These are phyloP conservation scores for Colletotrichum lini DNA, from an alignment of 2,329 filamentous ascomycete genomes.

Conservation along the genomic window DNA sequence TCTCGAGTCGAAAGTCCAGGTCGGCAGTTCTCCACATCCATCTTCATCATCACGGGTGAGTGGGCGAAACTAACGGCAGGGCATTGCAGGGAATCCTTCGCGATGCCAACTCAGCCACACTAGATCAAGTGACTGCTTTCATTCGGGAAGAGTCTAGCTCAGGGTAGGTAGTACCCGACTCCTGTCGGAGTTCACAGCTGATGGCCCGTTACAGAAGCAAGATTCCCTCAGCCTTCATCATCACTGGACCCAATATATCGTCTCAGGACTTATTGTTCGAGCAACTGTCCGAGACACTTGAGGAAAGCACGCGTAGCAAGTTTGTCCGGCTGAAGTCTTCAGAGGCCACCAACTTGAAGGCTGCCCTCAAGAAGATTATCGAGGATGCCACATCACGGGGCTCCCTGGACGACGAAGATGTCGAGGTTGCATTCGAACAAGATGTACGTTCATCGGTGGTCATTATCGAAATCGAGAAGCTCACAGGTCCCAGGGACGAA, in stretches of 20 bases:
- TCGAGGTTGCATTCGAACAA: constrained; percentile 60
- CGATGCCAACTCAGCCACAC: constrained; percentile 72
- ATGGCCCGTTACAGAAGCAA: constrained; percentile 53
- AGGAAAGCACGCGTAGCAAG: constrained; percentile 61
- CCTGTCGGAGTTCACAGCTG: background rate
- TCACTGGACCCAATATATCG: constrained; percentile 84
- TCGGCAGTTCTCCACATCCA: constrained; percentile 49
- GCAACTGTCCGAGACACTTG: constrained; percentile 74
- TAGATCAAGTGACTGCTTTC: constrained; percentile 72
- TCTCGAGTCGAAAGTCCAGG: constrained; percentile 75
- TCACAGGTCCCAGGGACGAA: constrained; percentile 65
- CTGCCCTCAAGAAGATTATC: constrained; percentile 80
- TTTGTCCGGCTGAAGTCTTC: constrained; percentile 79
- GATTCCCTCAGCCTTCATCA: constrained; percentile 79
- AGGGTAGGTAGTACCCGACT: constrained; percentile 42
- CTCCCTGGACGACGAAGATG: constrained; percentile 68
- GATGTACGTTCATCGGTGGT: constrained; percentile 58
- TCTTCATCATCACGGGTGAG: too few relatives aligned
- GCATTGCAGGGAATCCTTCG: constrained; percentile 66
- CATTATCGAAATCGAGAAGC: constrained; percentile 1
- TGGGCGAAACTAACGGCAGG: background rate
- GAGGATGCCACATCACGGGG: constrained; percentile 68
- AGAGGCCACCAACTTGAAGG: constrained; percentile 82
- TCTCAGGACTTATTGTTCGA: constrained; percentile 82
- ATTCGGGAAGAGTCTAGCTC: constrained; percentile 56